These are phyloP conservation scores for Isabelozyma heimii DNA, from an alignment of 805 yeast genomes.

Conservation along the genomic window DNA sequence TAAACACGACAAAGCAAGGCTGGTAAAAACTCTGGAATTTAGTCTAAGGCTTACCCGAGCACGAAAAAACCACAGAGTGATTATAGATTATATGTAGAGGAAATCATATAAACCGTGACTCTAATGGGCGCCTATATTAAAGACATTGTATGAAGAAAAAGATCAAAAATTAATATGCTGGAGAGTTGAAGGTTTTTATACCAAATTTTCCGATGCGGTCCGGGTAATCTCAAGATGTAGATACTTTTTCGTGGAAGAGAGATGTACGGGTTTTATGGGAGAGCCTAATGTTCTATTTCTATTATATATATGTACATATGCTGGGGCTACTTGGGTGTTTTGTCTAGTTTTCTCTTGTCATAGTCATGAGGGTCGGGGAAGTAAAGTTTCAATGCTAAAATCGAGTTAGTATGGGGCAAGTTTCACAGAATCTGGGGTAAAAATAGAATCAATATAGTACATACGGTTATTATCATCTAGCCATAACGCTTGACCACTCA, in stretches of 20 bases:
- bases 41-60: slow-evolving; percentile 94
- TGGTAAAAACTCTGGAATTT: slow-evolving; percentile 43
- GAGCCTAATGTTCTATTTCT: neutral
- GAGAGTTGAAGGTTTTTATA: neutral
- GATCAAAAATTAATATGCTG: neutral
- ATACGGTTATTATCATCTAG: slow-evolving; percentile 48
- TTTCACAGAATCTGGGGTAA: neutral
- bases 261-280: neutral
- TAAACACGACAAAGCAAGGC: slow-evolving; percentile 59
- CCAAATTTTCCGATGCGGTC: neutral
- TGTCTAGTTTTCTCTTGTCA: slow-evolving; percentile 31
- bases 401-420: slow-evolving; percentile 11
- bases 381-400: slow-evolving; percentile 39
- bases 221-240: neutral
- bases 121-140: slow-evolving; percentile 78
- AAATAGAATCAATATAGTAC: slow-evolving; percentile 6
- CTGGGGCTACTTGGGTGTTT: slow-evolving; percentile 2
- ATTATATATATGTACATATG: slow-evolving; percentile 4
- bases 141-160: slow-evolving; percentile 42
- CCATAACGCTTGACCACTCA: slow-evolving; percentile 59
- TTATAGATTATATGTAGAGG: slow-evolving; percentile 47
- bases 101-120: slow-evolving; percentile 58
- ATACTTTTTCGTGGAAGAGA: too few relatives aligned
- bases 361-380: slow-evolving; percentile 64
- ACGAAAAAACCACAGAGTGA: slow-evolving; percentile 57